These are phyloP conservation scores for Paecilomyces sp. DNA, from an alignment of 2,329 filamentous ascomycete species.

Conservation along the genomic window DNA sequence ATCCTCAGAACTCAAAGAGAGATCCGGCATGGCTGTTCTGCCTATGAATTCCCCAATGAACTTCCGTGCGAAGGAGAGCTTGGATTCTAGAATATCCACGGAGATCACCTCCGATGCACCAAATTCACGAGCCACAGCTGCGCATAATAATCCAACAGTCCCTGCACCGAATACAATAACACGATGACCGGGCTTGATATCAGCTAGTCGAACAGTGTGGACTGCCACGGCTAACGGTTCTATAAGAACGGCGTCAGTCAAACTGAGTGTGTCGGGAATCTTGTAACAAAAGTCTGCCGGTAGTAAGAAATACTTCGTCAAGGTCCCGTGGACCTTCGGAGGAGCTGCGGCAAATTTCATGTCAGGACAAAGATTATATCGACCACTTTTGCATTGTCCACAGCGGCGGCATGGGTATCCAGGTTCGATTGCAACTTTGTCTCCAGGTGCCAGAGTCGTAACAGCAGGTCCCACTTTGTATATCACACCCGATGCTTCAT, in stretches of 20 bases:
- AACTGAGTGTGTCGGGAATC: constrained; percentile 28
- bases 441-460: constrained; percentile 17
- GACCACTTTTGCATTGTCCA: constrained; percentile 27
- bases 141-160: constrained; percentile 56
- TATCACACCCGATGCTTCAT: constrained; percentile 26
- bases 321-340: constrained; percentile 28
- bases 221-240: constrained; percentile 45
- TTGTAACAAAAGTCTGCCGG: constrained; percentile 34
- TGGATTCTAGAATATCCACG: constrained; percentile 52
- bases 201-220: constrained; percentile 34
- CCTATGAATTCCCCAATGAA: constrained; percentile 1
- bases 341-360: constrained; percentile 38
- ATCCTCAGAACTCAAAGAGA: neutral
- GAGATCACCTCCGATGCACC: constrained; percentile 52
- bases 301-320: constrained; percentile 28
- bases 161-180: constrained; percentile 58
- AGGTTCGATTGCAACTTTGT: constrained; percentile 30
- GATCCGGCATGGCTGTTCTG: constrained; percentile 13
- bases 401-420: constrained; percentile 29
- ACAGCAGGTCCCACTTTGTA: constrained; percentile 18
- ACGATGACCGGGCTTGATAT: constrained; percentile 31
- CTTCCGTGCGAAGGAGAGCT: constrained; percentile 46
- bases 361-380: constrained; percentile 34
- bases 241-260: constrained; percentile 39
- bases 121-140: constrained; percentile 55